Base-by-base conservation (phyloP, 768 basidiomycete genomes). In the Termitomyces sp. region DNA sequence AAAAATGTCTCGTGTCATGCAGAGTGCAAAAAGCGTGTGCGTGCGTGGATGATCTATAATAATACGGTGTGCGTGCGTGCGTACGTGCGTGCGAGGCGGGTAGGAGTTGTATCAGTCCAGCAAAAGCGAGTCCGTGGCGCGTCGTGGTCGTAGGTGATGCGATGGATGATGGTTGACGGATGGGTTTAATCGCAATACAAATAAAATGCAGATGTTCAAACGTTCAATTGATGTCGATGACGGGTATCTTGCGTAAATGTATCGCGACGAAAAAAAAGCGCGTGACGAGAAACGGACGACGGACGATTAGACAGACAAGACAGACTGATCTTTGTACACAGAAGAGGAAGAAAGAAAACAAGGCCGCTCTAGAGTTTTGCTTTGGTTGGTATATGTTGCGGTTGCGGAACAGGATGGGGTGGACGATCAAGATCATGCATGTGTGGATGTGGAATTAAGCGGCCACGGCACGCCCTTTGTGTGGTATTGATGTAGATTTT, bases 401-500 rank as follows among this genome's bases (percentile, higher is more conserved):
- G 42, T 25, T 15, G 25, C 23, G 16, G 33, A 38, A 40, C 38
- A 38, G 18, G 27, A 46, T 36, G 38, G 25, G 25, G 53, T n/a
- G 43, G 44, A 29, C n/a, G 42, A 45, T 54, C 25, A 31, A 54
- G 53, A 49, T 54, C 38, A 46, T 54, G 38, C 53, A 47, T 32
- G 50, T 39, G 12, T 39, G 38, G 38, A 39, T n/a, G 12, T 51
- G 41, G 39, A 48, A 54, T 53, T 47, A 33, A 43, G 44, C 41
- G 45, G 16, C 36, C 35, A 54, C 53, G 43, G 46, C 59, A 57
- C 53, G 59, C 53, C 48, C 36, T 32, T 39, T 29, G 35, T 49
- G 47, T 48, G 35, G 47, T 25, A 38, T 49, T 36, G 48, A n/a
- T 29, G 29, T 29, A 60, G 61, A 57, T 63, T 59, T n/a, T n/a